Evolutionary conservation across 2,329 filamentous ascomycete species (phyloP), one percentile per base, ranked within the genome.

Genomic region (Fusarium pseudoanthophilum): DNA sequence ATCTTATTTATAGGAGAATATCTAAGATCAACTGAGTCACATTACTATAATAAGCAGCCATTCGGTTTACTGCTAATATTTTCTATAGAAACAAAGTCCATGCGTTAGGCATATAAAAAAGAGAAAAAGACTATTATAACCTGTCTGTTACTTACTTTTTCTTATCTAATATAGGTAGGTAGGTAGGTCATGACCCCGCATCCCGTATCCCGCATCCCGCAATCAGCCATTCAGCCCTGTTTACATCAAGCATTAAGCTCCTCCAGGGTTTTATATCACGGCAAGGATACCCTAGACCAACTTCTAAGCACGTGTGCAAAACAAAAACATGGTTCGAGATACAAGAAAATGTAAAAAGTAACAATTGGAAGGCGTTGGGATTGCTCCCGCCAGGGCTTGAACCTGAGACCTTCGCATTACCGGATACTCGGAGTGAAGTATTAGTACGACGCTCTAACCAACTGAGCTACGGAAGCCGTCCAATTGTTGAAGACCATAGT

Each of bases 391-490:
- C 75, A 78, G 75, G 78, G 78, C 76, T 79, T 77, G 78, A 79
- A 79, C 78, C 77, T 78, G 74, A 78, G 78, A 78, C 78, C 78
- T 77, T 73, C 76, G 77, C 78, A 79, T 79, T 46, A 78, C 77
- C 60, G 46, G 55, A 76, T 48, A 69, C 65, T 76, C 60, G 67
- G 51, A 56, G 57, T 70, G 63, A 71, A 76, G 69, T 79, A 79
- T 79, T 79, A 79, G 78, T 78, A 79, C 78, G 75, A 79, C 72
- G 78, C 77, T 78, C 77, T 79, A 79, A 79, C 78, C 77, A 79
- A 78, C 78, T 79, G 75, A 78, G 78, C 78, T 79, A 79, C 71
- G 77, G 78, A 79, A 79, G 76, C 77, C 74, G 59, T 75, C 76
- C 69, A 51, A 69, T 67, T 71, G 39, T 57, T 60, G 15, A 49